Evolutionary conservation across 148 eudicot genomes (phyloP), one percentile per base, ranked within the genome.

Genomic region (Cornus suecica): DNA sequence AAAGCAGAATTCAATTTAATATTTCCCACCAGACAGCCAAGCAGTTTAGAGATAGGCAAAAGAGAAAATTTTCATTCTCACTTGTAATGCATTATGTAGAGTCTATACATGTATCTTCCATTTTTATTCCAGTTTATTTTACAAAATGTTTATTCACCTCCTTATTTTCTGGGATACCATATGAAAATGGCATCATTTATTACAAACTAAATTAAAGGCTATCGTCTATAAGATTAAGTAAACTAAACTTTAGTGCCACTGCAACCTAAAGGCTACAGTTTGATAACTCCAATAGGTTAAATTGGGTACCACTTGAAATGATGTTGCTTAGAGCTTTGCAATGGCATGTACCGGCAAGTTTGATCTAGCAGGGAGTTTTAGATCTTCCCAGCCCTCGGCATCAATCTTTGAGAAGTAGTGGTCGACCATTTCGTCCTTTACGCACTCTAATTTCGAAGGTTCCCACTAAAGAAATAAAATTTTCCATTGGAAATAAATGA

Each of bases 241-340:
- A 52, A 20, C 58, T 52, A 52, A 20, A 14, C 58, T 20, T 14
- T 52, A 5, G 16, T 6, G 42, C 42, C 54, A 48, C 14, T 15
- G 18, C 15, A 48, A 48, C 3, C 54, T 48, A 48, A 10, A 48
- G 1, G 54, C 54, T 48, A 48, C 18, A 11, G 54, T 48, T 45
- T 48, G 15, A 15, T 48, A 48, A 48, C 16, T 10, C 54, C 54
- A 15, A 10, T 15, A 11, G 15, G 54, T 48, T 2, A 10, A 48
- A 1, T 48, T 5, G 4, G 7, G 22, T 22, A 6, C 24, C 62
- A 7, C 8, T 18, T 18, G 8, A 58, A 58, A 58, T 58, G 20
- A 41, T 32, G 8, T 56, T 86, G 8, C 62, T 86, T 87, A 95
- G 31, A 95, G 97, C 82, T 95, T 95, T 51, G 99, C 92, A 82